Base-by-base conservation (phyloP, 2,329 filamentous ascomycete genomes). In the Alternaria longipes region DNA sequence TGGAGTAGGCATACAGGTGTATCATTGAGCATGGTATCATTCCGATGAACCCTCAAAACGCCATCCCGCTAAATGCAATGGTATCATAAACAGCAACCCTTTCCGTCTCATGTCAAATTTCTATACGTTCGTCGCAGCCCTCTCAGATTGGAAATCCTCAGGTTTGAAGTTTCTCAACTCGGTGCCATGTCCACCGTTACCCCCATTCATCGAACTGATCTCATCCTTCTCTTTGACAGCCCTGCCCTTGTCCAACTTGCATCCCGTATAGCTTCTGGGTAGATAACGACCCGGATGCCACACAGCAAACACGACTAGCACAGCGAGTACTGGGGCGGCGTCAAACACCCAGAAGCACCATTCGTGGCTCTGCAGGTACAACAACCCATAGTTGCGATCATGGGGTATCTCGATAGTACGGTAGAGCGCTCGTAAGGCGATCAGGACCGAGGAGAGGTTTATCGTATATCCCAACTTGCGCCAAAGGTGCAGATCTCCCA, bases 311-410 rank as follows among this genome's bases (percentile, higher is more conserved):
- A 84, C 77, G 1, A 79, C 70, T 34, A 87, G 78, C 6, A 84
- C 84, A 0, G 80, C 69, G 3, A 82, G 61, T 75, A 85, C 84
- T 0, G 84, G 84, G 7, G 84, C 60, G 0, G 81, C 79, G 60
- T 86, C 85, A 14, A 86, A 82, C 3, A 81, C 78, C 78, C 83
- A 86, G 57, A 86, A 83, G 28, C 83, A 81, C 81, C 84, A 86
- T 63, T 86, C 84, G 22, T 84, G 81, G 4, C 69, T 77, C 65
- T 85, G 84, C 1, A 82, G 74, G 64, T 86, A 86, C 16, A 81
- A 79, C 7, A 84, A 73, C n/a, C 82, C 82, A 0, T 75, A 72
- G 16, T 68, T 61, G 51, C 69, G 69, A 53, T 84, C 84, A 36
- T 84, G 78, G 0, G 82, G 81, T 60, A 86, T 86, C 64, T 87